phyloP scores from a whole-genome alignment of 192 early-diverging fungal genomes.

The Umbelopsis vinacea region DNA sequence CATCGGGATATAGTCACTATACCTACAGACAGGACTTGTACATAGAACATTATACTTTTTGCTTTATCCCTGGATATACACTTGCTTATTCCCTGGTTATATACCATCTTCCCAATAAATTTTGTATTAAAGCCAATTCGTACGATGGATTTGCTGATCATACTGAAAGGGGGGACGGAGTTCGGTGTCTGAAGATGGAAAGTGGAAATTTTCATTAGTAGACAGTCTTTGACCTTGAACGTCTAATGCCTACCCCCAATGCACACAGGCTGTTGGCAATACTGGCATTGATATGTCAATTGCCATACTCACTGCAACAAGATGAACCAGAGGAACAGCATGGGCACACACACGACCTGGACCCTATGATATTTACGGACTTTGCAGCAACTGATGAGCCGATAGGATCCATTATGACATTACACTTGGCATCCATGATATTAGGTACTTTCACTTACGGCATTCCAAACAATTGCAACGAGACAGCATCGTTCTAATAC shows the following conservation, averaged over 20 bases:
- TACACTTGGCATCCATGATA: conserved; percentile 38
- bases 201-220: neutral
- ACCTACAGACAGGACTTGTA: neutral
- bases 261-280: neutral
- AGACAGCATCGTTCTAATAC: neutral
- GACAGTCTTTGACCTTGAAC: neutral
- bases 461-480: neutral
- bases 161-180: neutral
- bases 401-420: conserved; percentile 34
- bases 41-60: neutral
- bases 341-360: conserved; percentile 36
- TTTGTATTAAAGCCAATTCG: neutral
- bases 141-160: neutral
- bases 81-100: neutral
- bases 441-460: conserved; percentile 21
- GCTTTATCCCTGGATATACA: too few species aligned
- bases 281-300: neutral
- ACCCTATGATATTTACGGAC: conserved; percentile 27
- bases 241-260: neutral
- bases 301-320: conserved; percentile 3
- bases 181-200: neutral
- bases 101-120: neutral
- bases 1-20: neutral
- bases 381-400: conserved; percentile 41
- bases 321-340: neutral